Base-by-base conservation (phyloP, 345 rosid species). In the Sisymbrium altissimum region DNA sequence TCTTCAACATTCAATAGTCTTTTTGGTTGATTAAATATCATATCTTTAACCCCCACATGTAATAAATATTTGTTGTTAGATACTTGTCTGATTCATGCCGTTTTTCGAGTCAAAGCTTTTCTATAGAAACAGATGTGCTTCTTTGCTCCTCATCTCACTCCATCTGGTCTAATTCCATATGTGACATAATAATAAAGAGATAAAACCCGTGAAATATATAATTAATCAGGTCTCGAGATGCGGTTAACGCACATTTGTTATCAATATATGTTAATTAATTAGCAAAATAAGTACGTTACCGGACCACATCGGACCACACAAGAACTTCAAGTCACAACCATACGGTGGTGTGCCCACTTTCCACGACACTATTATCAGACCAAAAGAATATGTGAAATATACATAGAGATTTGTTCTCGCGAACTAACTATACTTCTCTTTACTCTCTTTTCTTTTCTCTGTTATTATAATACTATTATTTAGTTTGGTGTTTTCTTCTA, bases 291-390 rank as follows among this genome's bases (percentile, higher is more conserved):
- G 14, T 45, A 57, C 50, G 38, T 41, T 41, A 9, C 43, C 69
- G 59, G 65, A 73, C 70, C 70, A 72, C 76, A 72, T 54, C 56
- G 46, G 79, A 68, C 79, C 74, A 54, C 79, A 46, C 52, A 12
- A 27, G 64, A 68, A 18, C 1, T 13, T 48, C 53, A 35, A 35
- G 66, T 64, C 78, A 60, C 30, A 75, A 54, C 27, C 59, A 57
- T 54, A 54, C 32, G 50, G 64, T 62, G 65, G 7, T 55, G 75
- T 63, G 74, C 52, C 71, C 70, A 68, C 75, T 54, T 45, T 63
- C 27, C 7, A 63, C 35, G 53, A 74, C 73, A 67, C 40, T 48
- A 29, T 25, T 3, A 70, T 55, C 71, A 55, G 79, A 76, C 75
- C 79, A 69, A 54, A 69, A 15, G 66, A 76, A 76, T 69, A 76